A percentile compares a stretch with the other conserved stretches of the same genome.
Conservation (phyloP, 2,329 filamentous ascomycete genomes). For the Fusarium denticulatum region DNA sequence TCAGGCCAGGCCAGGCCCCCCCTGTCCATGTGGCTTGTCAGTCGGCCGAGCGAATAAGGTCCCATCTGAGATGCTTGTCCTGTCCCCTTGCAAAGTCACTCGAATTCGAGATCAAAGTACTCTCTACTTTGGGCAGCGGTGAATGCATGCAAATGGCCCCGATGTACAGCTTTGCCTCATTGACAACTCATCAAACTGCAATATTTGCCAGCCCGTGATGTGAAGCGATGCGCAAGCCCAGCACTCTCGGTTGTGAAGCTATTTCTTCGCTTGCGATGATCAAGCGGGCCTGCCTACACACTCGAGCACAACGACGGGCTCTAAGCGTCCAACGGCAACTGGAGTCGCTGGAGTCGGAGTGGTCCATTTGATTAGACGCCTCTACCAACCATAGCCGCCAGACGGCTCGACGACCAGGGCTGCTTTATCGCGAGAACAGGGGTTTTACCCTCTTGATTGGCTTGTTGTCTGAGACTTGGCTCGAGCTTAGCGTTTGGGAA, state of each 20-base stretch:
- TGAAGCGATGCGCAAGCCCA: slow-evolving; percentile 27
- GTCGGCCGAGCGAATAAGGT: slow-evolving; percentile 32
- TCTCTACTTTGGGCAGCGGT: slow-evolving; percentile 42
- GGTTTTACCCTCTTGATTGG: slow-evolving; percentile 50
- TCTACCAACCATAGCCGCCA: slow-evolving; percentile 50
- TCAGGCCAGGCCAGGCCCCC: slow-evolving; percentile 1
- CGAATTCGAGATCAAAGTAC: slow-evolving; percentile 42
- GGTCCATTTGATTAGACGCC: slow-evolving; percentile 41
- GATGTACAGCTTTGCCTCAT: slow-evolving; percentile 39
- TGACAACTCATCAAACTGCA: slow-evolving; percentile 44
- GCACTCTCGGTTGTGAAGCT: slow-evolving; percentile 10
- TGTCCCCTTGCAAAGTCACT: slow-evolving; percentile 44
- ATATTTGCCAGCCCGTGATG: slow-evolving; percentile 31
- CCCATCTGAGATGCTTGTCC: slow-evolving; percentile 21
- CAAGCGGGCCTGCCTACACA: slow-evolving; percentile 14
- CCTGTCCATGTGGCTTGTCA: slow-evolving; percentile 39
- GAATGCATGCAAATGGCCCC: slow-evolving; percentile 30
- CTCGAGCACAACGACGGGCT: slow-evolving; percentile 17
- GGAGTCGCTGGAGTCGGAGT: slow-evolving; percentile 34
- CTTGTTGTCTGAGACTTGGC: slow-evolving; percentile 37
- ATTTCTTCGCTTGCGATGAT: slow-evolving; percentile 26
- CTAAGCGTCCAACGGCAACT: slow-evolving; percentile 11
- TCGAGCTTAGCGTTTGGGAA: slow-evolving; percentile 46
- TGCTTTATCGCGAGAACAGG: slow-evolving; percentile 42
- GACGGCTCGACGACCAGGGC: slow-evolving; percentile 43